Percentiles rank a stretch among this genome's conserved stretches.
Conservation (phyloP, 306 rosid genomes). For the Pterocarpus macrocarpus region DNA sequence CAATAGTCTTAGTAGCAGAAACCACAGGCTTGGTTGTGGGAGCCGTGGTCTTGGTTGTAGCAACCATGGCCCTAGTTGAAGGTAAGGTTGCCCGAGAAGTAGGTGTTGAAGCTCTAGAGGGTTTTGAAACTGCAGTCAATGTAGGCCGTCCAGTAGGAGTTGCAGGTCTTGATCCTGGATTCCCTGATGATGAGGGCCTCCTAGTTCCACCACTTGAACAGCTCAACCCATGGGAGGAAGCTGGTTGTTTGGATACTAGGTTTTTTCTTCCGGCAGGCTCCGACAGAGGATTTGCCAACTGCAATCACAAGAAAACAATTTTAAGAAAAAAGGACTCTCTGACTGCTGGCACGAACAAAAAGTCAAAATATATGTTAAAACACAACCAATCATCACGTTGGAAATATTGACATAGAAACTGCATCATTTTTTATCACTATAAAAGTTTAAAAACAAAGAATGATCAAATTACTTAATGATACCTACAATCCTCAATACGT, state of each 20-base stretch:
- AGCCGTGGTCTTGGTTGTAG: conserved; percentile 62
- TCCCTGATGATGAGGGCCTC: conserved; percentile 84
- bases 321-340: conserved; percentile 38
- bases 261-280: conserved; percentile 72
- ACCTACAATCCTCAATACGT: conserved; percentile 15
- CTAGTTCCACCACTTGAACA: conserved; percentile 74
- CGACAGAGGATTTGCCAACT: conserved; percentile 80
- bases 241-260: conserved; percentile 68
- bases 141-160: conserved; percentile 88
- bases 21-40: conserved; percentile 59
- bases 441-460: conserved; percentile 15
- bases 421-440: conserved; percentile 4
- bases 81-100: conserved; percentile 75
- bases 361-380: conserved; percentile 9
- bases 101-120: conserved; percentile 92
- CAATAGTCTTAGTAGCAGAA: conserved; percentile 53
- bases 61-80: conserved; percentile 58
- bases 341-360: conserved; percentile 36
- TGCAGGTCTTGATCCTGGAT: conserved; percentile 86
- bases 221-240: conserved; percentile 78
- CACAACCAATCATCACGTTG: neutral
- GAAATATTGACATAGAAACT: neutral
- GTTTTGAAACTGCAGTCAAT: conserved; percentile 65
- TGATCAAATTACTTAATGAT: conserved; percentile 1
- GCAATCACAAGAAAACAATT: conserved; percentile 53